Evolutionary conservation across 768 basidiomycete genomes (phyloP).

Genomic region (Dacryopinax spathularia): DNA sequence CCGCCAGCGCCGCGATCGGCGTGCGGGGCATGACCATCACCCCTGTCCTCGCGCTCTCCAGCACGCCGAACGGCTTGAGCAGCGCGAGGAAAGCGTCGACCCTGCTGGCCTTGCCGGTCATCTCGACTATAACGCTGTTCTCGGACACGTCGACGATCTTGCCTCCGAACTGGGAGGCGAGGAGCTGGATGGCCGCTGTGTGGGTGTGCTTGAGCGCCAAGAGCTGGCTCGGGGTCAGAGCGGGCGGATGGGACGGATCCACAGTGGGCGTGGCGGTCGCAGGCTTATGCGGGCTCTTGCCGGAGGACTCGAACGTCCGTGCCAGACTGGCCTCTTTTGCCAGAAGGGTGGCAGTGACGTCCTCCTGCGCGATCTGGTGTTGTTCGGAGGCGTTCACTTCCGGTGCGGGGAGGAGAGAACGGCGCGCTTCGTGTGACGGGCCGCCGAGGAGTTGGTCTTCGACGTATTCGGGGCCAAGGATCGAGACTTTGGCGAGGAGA

Average conservation of each 20-base stretch:
- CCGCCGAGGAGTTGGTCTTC: constrained; percentile 80
- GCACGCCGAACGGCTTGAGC: constrained; percentile 84
- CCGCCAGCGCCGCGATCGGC: constrained; percentile 46
- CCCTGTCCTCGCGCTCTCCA: constrained; percentile 89
- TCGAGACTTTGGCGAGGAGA: constrained; percentile 89
- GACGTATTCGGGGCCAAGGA: constrained; percentile 91
- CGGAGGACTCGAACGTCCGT: constrained; percentile 43
- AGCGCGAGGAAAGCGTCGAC: constrained; percentile 88
- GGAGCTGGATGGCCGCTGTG: constrained; percentile 68
- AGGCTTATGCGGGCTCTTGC: constrained; percentile 26
- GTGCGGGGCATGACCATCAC: constrained; percentile 98
- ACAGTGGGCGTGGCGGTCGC: constrained; percentile 22
- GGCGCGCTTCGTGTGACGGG: constrained; percentile 65
- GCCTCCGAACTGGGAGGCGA: constrained; percentile 80
- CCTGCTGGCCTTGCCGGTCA: constrained; percentile 80
- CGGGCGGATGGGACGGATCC: constrained; percentile 24
- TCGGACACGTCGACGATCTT: constrained; percentile 90
- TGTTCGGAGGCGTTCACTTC: constrained; percentile 13
- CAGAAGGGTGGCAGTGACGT: constrained; percentile 8
- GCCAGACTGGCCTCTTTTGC: neutral
- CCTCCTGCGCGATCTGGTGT: constrained; percentile 13
- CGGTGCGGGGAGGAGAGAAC: constrained; percentile 19
- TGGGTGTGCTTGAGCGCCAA: constrained; percentile 82
- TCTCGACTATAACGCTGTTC: constrained; percentile 85
- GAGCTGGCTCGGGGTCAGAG: constrained; percentile 60